Evolutionary conservation across 1,139 yeast genomes (phyloP).

Genomic region (Saccharomyces hybrid): DNA sequence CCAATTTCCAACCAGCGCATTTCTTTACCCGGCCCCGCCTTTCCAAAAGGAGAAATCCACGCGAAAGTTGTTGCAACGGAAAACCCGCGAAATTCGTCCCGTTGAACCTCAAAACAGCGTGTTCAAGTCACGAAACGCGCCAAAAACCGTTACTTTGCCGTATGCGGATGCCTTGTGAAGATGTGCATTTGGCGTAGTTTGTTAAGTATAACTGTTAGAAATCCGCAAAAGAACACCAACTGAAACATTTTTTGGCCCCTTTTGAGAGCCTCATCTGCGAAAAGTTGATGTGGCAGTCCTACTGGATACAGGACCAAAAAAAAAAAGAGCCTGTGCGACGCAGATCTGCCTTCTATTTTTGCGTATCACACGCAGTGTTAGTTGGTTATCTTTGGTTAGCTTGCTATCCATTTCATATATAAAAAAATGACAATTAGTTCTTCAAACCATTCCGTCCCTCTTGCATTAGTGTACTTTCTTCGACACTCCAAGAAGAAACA

Average conservation of each 20-base stretch:
- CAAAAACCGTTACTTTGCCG: background rate
- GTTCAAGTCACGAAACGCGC: background rate
- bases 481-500: background rate
- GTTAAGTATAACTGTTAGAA: background rate
- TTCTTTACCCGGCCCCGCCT: background rate
- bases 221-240: background rate
- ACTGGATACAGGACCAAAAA: background rate
- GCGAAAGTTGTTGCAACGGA: background rate
- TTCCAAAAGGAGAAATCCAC: background rate
- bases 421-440: background rate
- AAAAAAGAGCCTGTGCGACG: background rate
- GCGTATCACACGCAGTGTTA: background rate
- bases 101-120: background rate
- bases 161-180: background rate
- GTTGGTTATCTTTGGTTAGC: background rate
- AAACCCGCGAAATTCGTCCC: background rate
- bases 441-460: background rate
- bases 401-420: background rate
- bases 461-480: background rate
- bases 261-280: background rate
- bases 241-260: background rate
- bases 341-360: conserved; percentile 1
- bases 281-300: background rate
- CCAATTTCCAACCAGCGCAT: background rate
- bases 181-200: background rate